phyloP scores from a whole-genome alignment of 129 eudicot species.

The Gnaphalium uliginosum region DNA sequence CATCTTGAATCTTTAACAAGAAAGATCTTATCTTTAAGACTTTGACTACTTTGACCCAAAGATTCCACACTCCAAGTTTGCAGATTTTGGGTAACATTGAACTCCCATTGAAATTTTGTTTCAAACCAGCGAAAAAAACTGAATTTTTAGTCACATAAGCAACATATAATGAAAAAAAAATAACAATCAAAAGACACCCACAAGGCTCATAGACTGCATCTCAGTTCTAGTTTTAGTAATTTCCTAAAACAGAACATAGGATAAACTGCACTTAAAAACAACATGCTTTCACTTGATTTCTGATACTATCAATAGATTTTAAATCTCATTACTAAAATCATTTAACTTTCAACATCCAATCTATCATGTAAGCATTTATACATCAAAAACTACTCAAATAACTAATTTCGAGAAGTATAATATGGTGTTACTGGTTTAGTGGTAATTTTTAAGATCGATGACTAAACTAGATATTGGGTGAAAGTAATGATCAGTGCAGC shows the following conservation, averaged over 20 bases:
- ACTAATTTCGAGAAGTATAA: background rate
- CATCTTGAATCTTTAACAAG: conserved; percentile 35
- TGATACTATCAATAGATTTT: background rate
- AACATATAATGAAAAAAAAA: background rate
- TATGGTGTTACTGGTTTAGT: background rate
- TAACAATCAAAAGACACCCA: background rate
- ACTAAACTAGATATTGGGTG: background rate
- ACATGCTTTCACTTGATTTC: background rate
- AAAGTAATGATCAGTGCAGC: background rate
- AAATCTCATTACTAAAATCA: background rate
- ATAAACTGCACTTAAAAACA: conserved; percentile 1
- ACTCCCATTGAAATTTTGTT: background rate
- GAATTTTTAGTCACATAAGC: background rate
- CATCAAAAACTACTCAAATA: background rate
- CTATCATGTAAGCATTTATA: background rate
- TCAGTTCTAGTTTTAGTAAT: background rate
- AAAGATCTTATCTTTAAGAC: conserved; percentile 31
- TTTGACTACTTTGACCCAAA: conserved; percentile 25
- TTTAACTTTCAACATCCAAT: background rate
- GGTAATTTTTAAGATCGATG: background rate
- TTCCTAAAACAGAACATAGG: background rate
- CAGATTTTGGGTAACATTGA: background rate
- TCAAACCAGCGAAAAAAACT: background rate
- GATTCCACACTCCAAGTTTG: background rate
- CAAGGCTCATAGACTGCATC: conserved; percentile 2